A percentile compares a stretch with the other conserved stretches of the same genome.
These are phyloP conservation scores for Monosporascus sp. DNA, from an alignment of 2,329 filamentous ascomycete species.

Conservation along the genomic window DNA sequence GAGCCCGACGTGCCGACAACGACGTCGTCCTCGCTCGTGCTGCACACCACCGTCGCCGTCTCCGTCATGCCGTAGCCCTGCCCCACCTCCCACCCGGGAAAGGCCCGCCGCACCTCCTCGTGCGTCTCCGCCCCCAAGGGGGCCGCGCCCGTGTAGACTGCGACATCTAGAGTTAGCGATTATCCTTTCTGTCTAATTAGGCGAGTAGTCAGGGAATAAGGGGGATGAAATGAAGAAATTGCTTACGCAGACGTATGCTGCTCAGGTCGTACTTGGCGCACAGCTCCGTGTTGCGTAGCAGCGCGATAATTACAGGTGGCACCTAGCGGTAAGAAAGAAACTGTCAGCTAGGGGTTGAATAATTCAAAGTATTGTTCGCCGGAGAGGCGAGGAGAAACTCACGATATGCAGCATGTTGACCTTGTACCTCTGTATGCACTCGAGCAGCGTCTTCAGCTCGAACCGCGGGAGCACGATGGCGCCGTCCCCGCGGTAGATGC, in stretches of 20 bases:
- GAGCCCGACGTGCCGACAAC: conserved; percentile 68
- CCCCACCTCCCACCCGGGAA: conserved; percentile 52
- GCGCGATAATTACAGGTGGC: conserved; percentile 74
- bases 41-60: conserved; percentile 63
- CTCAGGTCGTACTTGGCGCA: conserved; percentile 66
- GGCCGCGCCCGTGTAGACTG: conserved; percentile 70
- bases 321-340: conserved; percentile 41
- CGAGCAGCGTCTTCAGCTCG: conserved; percentile 58
- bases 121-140: conserved; percentile 71
- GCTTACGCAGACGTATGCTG: conserved; percentile 44
- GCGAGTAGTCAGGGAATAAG: no score
- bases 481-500: conserved; percentile 65
- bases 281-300: conserved; percentile 59
- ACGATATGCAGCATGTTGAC: conserved; percentile 62
- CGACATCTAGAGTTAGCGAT: no score
- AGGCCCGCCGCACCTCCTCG: conserved; percentile 38
- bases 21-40: conserved; percentile 57
- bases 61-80: conserved; percentile 79
- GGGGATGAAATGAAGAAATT: no score
- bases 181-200: no score
- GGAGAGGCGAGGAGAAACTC: conserved; percentile 16
- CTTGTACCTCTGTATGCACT: conserved; percentile 60
- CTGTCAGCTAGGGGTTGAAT: neutral
- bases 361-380: no score
- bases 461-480: conserved; percentile 69